Base-by-base conservation (phyloP, 2,329 filamentous ascomycete species). In the Drechmeria coniospora region DNA sequence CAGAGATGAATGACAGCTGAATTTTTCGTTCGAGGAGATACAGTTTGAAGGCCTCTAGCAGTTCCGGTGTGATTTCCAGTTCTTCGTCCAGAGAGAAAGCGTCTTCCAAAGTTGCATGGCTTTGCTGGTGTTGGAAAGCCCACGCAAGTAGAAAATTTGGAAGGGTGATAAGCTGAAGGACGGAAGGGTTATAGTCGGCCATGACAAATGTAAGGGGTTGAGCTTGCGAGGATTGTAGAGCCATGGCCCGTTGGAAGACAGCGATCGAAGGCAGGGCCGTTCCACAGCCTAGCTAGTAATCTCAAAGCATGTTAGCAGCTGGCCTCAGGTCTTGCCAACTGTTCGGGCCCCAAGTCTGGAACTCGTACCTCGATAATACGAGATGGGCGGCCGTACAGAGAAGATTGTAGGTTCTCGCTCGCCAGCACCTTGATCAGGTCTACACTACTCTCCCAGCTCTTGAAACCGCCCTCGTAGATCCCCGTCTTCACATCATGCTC, bases 381-480 rank as follows among this genome's bases (percentile, higher is more conserved):
- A 27, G 57, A 48, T 0, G 58, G 50, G 16, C 47, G 44, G 8
- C 48, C 36, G 13, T 40, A 40, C 33, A 51, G 36, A 26, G 42
- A 37, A 4, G 47, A 33, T 12, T 53, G 39, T 26, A 56, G 49
- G 9, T 54, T 49, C 15, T 59, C 57, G 3, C 47, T 43, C 1
- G 61, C 61, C 17, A 76, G 50, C n/a, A 78, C 70, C 45, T 74
- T 79, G 27, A 81, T 78, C 12, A 90, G 60, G 47, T 90, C 81
- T 28, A 84, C 62, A 33, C 77, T 82, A 53, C 80, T 86, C 56
- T 90, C 81, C 81, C 81, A 90, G 43, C 78, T 86, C 58, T 90
- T 90, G 58, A 87, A 84, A 15, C 81, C 81, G 31, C 81, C 81
- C 54, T 90, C 81, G 52, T 90, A 90, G 33, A 87, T 69, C 28